Percentiles rank a stretch among this genome's conserved stretches.
These are phyloP conservation scores for Metarhizium guizhouense DNA, from an alignment of 2,329 filamentous ascomycete species.

Conservation along the genomic window DNA sequence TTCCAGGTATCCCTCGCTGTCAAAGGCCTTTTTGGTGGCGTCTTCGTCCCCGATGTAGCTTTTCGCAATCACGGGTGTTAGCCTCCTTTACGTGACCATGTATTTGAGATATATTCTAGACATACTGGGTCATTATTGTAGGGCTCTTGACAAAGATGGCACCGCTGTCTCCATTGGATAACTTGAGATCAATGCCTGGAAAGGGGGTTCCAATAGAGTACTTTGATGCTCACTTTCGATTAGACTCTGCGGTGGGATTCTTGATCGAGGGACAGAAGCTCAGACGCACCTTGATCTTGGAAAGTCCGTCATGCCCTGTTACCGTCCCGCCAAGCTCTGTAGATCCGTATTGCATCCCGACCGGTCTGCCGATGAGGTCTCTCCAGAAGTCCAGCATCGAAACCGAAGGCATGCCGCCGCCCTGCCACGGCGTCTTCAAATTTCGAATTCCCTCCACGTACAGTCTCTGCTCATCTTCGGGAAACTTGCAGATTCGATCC, in stretches of 20 bases:
- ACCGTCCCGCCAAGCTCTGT: slow-evolving; percentile 8
- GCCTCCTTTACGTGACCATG: too few species aligned
- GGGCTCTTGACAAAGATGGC: slow-evolving; percentile 12
- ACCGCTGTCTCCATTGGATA: slow-evolving; percentile 12
- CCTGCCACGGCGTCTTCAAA: background rate
- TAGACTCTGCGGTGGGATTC: background rate
- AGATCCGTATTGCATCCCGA: slow-evolving; percentile 9
- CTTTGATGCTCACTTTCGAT: background rate
- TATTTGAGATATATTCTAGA: background rate
- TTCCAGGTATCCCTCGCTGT: slow-evolving; percentile 82
- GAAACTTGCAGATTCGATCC: background rate
- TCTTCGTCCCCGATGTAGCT: slow-evolving; percentile 41
- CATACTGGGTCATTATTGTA: slow-evolving; percentile 6
- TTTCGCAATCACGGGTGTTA: background rate
- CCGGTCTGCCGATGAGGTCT: slow-evolving; percentile 3
- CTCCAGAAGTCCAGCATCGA: slow-evolving; percentile 10
- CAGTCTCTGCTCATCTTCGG: slow-evolving; percentile 4
- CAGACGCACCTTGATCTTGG: slow-evolving; percentile 1
- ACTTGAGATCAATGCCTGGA: slow-evolving; percentile 5
- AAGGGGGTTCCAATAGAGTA: slow-evolving; percentile 3
- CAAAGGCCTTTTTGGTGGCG: slow-evolving; percentile 69
- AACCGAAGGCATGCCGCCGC: slow-evolving; percentile 3
- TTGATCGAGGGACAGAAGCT: background rate
- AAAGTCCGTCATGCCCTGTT: background rate
- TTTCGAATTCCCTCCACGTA: slow-evolving; percentile 6